Percentiles rank a stretch among this genome's conserved stretches.
Evolutionary conservation across 2,329 filamentous ascomycete species (phyloP).

Genomic region (Pseudogymnoascus sp.): DNA sequence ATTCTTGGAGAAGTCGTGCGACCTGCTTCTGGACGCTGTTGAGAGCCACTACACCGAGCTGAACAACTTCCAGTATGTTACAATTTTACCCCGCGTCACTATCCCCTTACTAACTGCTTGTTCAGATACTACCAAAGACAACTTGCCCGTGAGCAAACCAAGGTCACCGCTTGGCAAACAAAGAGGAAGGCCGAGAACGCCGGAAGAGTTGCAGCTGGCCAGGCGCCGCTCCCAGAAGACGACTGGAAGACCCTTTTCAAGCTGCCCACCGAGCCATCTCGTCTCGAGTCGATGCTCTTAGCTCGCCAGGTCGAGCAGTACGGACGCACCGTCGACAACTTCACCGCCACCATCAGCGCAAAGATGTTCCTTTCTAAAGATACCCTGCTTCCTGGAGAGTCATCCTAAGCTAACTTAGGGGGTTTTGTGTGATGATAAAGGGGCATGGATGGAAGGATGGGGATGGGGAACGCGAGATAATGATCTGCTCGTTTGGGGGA

Average conservation of each 20-base stretch:
- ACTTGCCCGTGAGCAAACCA: constrained; percentile 85
- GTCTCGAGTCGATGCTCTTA: constrained; percentile 89
- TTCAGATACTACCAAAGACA: constrained; percentile 76
- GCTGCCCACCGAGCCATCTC: constrained; percentile 87
- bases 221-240: constrained; percentile 82
- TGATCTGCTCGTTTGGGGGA: constrained; percentile 10
- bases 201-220: constrained; percentile 76
- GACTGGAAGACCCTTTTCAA: constrained; percentile 99
- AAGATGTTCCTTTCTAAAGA: constrained; percentile 97
- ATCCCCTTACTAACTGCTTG: not conserved
- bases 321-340: constrained; percentile 92
- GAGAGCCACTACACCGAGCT: constrained; percentile 97
- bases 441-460: not conserved
- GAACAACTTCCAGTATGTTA: constrained; percentile 82
- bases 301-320: constrained; percentile 97
- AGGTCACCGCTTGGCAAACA: constrained; percentile 92
- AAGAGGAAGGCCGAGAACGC: constrained; percentile 97
- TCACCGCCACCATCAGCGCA: constrained; percentile 80
- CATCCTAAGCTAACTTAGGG: constrained; percentile 11
- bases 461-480: constrained; percentile 7
- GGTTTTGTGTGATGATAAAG: constrained; percentile 6
- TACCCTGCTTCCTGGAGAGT: constrained; percentile 52
- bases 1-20: constrained; percentile 96
- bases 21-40: constrained; percentile 91
- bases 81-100: not conserved